These are phyloP conservation scores for Ceratonia siliqua DNA, from an alignment of 306 rosid genomes.

Conservation along the genomic window DNA sequence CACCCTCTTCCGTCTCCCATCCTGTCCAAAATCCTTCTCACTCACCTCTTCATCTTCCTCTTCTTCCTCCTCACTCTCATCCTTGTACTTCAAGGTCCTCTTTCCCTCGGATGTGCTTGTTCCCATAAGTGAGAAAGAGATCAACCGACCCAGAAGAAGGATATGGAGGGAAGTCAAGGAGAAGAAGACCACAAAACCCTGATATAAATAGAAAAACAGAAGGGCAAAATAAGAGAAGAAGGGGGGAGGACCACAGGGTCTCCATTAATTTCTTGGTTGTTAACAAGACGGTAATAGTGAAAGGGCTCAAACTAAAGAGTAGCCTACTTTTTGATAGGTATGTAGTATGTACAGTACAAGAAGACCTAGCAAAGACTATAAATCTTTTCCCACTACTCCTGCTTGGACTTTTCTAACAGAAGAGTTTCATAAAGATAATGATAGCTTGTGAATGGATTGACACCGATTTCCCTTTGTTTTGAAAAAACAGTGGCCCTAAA, in stretches of 20 bases:
- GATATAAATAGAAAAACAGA: conserved; percentile 43
- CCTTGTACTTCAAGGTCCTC: conserved; percentile 45
- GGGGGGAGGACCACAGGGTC: conserved; percentile 58
- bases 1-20: conserved; percentile 50
- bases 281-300: conserved; percentile 42
- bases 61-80: conserved; percentile 43
- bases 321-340: conserved; percentile 26
- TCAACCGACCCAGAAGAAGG: neutral
- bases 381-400: neutral
- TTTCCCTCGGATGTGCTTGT: conserved; percentile 61
- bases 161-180: conserved; percentile 39
- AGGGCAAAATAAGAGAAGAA: conserved; percentile 29
- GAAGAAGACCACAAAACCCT: conserved; percentile 22
- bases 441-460: neutral
- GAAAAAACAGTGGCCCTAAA: conserved; percentile 31
- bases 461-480: conserved; percentile 24
- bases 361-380: conserved; percentile 30
- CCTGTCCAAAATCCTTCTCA: conserved; percentile 46
- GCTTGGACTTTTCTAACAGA: conserved; percentile 10
- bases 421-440: neutral
- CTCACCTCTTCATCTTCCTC: conserved; percentile 35
- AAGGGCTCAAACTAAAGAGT: conserved; percentile 28
- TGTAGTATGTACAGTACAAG: conserved; percentile 21
- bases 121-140: conserved; percentile 47
- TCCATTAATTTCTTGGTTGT: conserved; percentile 30